Evolutionary conservation across 768 basidiomycete species (phyloP), one percentile per base, ranked within the genome.

Genomic region (Tylopilus felleus): DNA sequence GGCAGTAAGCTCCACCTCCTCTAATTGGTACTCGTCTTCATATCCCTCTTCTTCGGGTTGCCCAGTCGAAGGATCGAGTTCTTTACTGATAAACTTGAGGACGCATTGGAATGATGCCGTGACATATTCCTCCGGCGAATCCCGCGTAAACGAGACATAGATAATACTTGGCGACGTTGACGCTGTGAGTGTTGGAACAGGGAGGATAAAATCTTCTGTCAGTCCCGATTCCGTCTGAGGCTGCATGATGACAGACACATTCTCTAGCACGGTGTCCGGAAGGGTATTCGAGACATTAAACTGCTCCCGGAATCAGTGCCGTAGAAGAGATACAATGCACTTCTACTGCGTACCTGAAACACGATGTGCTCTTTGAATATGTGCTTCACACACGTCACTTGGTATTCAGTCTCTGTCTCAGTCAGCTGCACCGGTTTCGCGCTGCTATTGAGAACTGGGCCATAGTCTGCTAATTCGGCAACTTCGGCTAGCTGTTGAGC

Each of bases 31-130:
- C 72, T 98, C 96, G 74, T 98, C 97, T 66, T 94, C 91, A 71
- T 98, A 99, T n/a, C 97, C 97, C 50, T 97, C 95, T 59, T 90
- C 93, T 72, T 99, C 97, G 9, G 97, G 97, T 65, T 91, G 86
- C 22, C 95, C 95, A 14, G 90, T 95, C 42, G 88, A 81, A 13
- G 97, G 97, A 71, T 99, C 97, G 17, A 98, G 82, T 68, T 99
- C 97, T 73, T 98, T 99, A 76, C 91, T 95, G 62, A 95, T 76
- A 67, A 97, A 99, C 72, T 93, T 93, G 71, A 99, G 85, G 9
- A 85, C 82, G 67, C 93, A 97, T 57, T 81, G 80, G 83, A 98
- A 98, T 17, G 93, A 90, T 8, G 85, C 90, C 35, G 85, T 74
- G 16, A 83, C 80, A 72, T 93, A 98, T 53, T 85, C 80, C 23